These are phyloP conservation scores for Entophlyctis luteolus DNA, from an alignment of 192 early-diverging fungal genomes.

Conservation along the genomic window DNA sequence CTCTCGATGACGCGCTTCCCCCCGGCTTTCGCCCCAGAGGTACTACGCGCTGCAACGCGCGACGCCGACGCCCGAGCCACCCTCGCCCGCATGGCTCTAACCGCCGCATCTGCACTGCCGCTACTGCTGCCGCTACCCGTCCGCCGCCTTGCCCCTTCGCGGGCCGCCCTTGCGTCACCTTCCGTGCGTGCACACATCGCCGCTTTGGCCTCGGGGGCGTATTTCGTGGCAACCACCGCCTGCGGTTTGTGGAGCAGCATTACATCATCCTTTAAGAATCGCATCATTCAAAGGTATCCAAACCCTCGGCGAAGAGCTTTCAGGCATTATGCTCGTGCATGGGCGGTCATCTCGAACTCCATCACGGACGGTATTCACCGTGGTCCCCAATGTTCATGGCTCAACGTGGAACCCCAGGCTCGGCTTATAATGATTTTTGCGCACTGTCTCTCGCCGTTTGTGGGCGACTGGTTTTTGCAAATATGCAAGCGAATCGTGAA, in stretches of 20 bases:
- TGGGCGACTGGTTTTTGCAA: neutral
- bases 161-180: slow-evolving; percentile 54
- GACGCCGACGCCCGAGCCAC: neutral
- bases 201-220: slow-evolving; percentile 59
- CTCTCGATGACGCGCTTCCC: slow-evolving; percentile 7
- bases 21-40: slow-evolving; percentile 5
- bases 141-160: no score
- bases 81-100: slow-evolving; percentile 40
- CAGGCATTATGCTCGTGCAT: slow-evolving; percentile 72
- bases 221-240: slow-evolving; percentile 71
- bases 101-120: no score
- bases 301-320: slow-evolving; percentile 95
- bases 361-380: neutral
- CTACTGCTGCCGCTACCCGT: no score
- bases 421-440: slow-evolving; percentile 19
- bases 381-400: neutral
- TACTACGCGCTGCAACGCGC: slow-evolving; percentile 2
- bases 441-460: slow-evolving; percentile 24
- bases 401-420: neutral
- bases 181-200: slow-evolving; percentile 63
- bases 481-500: slow-evolving; percentile 2
- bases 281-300: slow-evolving; percentile 55
- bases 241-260: slow-evolving; percentile 37
- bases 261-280: neutral
- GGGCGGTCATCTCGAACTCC: slow-evolving; percentile 31